phyloP scores from a whole-genome alignment of 768 basidiomycete genomes.

The Tephrocybe rancida region DNA sequence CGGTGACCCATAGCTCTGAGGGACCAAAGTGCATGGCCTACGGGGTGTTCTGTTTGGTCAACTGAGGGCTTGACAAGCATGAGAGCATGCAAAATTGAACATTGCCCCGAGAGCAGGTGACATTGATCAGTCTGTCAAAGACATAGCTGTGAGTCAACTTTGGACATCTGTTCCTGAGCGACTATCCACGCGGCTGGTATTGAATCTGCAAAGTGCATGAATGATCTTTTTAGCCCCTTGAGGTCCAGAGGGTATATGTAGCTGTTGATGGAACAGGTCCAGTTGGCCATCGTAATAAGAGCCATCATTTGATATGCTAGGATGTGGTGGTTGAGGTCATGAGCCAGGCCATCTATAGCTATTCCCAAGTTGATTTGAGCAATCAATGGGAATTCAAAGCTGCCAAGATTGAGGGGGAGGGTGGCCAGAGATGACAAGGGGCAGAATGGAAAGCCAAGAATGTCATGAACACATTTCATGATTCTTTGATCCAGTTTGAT shows the following conservation, averaged over 20 bases:
- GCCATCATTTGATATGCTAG: constrained; percentile 15
- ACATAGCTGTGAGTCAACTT: not conserved
- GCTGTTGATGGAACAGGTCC: constrained; percentile 15
- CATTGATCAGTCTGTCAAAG: constrained; percentile 11
- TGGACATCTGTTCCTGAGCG: constrained; percentile 10
- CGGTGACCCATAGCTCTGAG: not conserved
- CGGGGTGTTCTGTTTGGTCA: not conserved
- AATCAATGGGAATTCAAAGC: constrained; percentile 25
- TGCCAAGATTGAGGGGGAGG: constrained; percentile 11
- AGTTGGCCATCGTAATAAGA: constrained; percentile 17
- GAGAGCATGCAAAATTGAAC: constrained; percentile 13
- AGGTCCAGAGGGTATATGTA: constrained; percentile 10
- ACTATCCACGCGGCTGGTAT: constrained; percentile 11
- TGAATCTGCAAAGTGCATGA: not conserved
- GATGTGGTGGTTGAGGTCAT: constrained; percentile 28
- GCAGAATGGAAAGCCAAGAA: constrained; percentile 24
- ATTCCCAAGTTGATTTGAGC: constrained; percentile 18
- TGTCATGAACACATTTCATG: constrained; percentile 15
- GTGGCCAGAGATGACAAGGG: constrained; percentile 4
- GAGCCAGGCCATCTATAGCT: constrained; percentile 18
- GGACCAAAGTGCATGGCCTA: not conserved
- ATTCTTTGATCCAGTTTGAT: constrained; percentile 18
- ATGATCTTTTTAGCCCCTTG: not conserved
- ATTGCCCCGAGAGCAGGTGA: constrained; percentile 5
- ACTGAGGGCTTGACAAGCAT: constrained; percentile 1